A percentile compares a stretch with the other conserved stretches of the same genome.
These are phyloP conservation scores for Penicillium atrosanguineum DNA, from an alignment of 495 filamentous ascomycete genomes.

Conservation along the genomic window DNA sequence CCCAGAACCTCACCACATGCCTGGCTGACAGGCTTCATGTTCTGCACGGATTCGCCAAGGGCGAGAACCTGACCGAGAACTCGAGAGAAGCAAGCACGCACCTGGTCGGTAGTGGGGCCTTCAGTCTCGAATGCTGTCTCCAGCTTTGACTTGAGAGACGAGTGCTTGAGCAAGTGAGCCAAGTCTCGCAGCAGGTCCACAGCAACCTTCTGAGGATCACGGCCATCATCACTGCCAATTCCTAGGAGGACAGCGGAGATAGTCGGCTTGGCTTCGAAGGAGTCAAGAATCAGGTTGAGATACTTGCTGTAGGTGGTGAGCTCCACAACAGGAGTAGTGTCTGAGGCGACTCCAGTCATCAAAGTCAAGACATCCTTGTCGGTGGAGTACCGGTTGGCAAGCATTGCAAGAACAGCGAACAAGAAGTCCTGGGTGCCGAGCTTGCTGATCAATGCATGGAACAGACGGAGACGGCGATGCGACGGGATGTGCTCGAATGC, in stretches of 20 bases:
- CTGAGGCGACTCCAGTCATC: constrained; percentile 42
- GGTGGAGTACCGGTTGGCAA: constrained; percentile 44
- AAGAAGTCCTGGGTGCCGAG: constrained; percentile 77
- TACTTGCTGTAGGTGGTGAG: constrained; percentile 67
- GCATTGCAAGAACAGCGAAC: constrained; percentile 47
- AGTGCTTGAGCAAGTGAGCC: constrained; percentile 45
- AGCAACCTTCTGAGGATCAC: constrained; percentile 58
- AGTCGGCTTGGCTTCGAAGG: constrained; percentile 64
- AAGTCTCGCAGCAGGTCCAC: constrained; percentile 56
- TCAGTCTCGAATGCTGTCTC: constrained; percentile 37
- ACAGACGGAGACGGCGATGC: constrained; percentile 76
- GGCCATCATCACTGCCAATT: constrained; percentile 57
- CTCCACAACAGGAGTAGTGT: constrained; percentile 63
- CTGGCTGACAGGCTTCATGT: constrained; percentile 59
- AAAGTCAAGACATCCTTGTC: constrained; percentile 44
- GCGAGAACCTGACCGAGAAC: constrained; percentile 66
- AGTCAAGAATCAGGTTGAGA: constrained; percentile 67
- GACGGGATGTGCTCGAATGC: constrained; percentile 93
- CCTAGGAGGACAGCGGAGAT: constrained; percentile 69
- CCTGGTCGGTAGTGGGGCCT: constrained; percentile 49
- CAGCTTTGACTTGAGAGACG: constrained; percentile 43
- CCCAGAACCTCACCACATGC: constrained; percentile 68
- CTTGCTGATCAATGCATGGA: constrained; percentile 72
- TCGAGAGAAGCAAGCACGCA: constrained; percentile 65
- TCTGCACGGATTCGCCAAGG: constrained; percentile 58